phyloP scores from a whole-genome alignment of 176 grass and related monocot species.

The Sorghum bicolor region Sorghum_bicolor_NCBIv3 NC_012871.2:57729001-57729500 shows the following conservation, averaged over 20 bases:
- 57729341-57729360: conserved; percentile 33
- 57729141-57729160: neutral
- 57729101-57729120: conserved; percentile 1
- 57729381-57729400: neutral
- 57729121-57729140: conserved; percentile 11
- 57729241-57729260: conserved; percentile 34
- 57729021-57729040: conserved; percentile 31
- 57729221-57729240: neutral
- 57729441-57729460: neutral
- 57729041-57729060: conserved; percentile 35
- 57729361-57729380: conserved; percentile 3
- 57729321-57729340: conserved; percentile 43
- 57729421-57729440: neutral
- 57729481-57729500: conserved; percentile 17
- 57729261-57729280: conserved; percentile 45
- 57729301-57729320: conserved; percentile 19
- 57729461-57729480: conserved; percentile 12
- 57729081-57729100: conserved; percentile 21
- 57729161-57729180: neutral
- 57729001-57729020: conserved; percentile 40
- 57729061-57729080: conserved; percentile 32
- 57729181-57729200: conserved; percentile 19
- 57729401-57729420: conserved; percentile 16
- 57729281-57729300: conserved; percentile 40
- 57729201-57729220: conserved; percentile 29